Evolutionary conservation across 129 eudicot species (phyloP), one percentile per base, ranked within the genome.

Genomic region (Pittosporum tobira): DNA sequence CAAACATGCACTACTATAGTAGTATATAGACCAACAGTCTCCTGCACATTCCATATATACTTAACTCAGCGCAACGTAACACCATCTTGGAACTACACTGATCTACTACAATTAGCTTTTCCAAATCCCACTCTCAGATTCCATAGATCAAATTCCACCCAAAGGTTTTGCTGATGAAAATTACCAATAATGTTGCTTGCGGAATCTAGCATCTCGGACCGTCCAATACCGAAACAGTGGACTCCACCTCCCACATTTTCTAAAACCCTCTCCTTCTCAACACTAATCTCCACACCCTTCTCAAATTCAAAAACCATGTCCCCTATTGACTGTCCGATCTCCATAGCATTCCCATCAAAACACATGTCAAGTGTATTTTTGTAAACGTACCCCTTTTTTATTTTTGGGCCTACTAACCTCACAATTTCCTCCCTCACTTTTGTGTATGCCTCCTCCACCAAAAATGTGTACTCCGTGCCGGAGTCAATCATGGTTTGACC

Each of bases 401-500:
- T 15, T 57, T 63, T 77, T 2, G 72, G 48, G 4, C 96, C 96
- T 9, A 67, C 82, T 3, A 75, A 11, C 27, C 61, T 61, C 49
- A 66, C 34, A 4, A 88, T 52, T 53, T 75, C 81, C 3, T 75
- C 79, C 42, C 68, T 71, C 25, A 88, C 83, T 71, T 75, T 83
- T 3, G 61, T 68, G 60, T 83, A 83, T 1, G 96, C 96, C 16
- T 50, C 88, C 24, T 77, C 83, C 16, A 80, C 96, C 34, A 87
- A 57, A 46, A 71, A 83, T 1, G 94, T 87, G 59, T 80, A 83
- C 45, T 80, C 83, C 0, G 93, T 83, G 67, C 94, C 96, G 5
- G 96, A 87, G 57, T 87, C 96, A 19, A 87, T 75, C 57, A 87
- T 75, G 23, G 96, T 87, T 72, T 87, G 96, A 23, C 96, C 88